phyloP scores from a whole-genome alignment of 2,329 filamentous ascomycete genomes.

The Pseudogymnoascus sp. region DNA sequence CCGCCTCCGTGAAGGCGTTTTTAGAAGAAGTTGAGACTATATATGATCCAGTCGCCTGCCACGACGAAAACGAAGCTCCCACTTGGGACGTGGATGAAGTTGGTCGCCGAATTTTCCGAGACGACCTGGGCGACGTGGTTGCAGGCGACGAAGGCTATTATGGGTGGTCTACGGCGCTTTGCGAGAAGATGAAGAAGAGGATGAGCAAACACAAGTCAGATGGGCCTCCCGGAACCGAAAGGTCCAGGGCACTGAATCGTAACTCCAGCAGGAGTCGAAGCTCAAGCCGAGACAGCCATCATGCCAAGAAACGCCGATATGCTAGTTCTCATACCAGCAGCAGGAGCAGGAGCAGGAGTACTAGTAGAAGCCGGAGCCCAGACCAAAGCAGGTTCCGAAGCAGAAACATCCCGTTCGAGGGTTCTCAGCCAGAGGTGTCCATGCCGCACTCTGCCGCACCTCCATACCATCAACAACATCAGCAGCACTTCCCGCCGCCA shows the following conservation, averaged over 20 bases:
- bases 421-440: not conserved
- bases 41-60: conserved; percentile 46
- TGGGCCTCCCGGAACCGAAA: conserved; percentile 6
- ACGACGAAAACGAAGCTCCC: conserved; percentile 38
- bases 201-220: conserved; percentile 19
- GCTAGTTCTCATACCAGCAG: conserved; percentile 1
- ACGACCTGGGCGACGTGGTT: conserved; percentile 47
- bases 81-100: conserved; percentile 64
- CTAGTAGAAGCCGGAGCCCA: conserved; percentile 6
- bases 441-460: not conserved
- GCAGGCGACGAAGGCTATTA: conserved; percentile 70
- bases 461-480: not conserved
- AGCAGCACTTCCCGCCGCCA: not conserved
- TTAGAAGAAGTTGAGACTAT: conserved; percentile 62
- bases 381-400: not conserved
- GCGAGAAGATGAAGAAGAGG: conserved; percentile 66
- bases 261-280: conserved; percentile 18
- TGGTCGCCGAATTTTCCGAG: conserved; percentile 58
- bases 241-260: conserved; percentile 11
- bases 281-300: conserved; percentile 16
- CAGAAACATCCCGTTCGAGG: not conserved
- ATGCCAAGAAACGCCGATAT: conserved; percentile 17
- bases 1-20: conserved; percentile 60
- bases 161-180: conserved; percentile 77
- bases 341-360: conserved; percentile 7